Percentiles rank a stretch among this genome's conserved stretches.
Evolutionary conservation across 257 asterid species (phyloP).

Genomic region (Agastache rugosa): DNA sequence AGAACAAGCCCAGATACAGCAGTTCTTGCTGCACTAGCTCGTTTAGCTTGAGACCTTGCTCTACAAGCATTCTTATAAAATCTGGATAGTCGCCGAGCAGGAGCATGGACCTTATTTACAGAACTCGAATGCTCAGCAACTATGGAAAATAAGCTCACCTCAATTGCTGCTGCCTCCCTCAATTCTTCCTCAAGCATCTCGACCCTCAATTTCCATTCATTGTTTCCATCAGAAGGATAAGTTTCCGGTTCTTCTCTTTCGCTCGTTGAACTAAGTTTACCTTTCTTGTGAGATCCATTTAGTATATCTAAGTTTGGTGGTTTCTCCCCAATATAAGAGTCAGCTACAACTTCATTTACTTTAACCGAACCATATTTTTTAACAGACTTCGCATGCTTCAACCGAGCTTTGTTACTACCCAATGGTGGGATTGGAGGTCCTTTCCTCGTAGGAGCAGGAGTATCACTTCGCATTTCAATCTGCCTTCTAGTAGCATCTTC

Average conservation of each 20-base stretch:
- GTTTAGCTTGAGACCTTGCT: constrained; percentile 60
- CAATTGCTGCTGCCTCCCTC: constrained; percentile 80
- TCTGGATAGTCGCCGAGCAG: constrained; percentile 88
- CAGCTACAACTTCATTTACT: constrained; percentile 40
- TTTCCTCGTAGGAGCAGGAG: constrained; percentile 38
- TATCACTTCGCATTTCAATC: constrained; percentile 47
- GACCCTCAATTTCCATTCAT: constrained; percentile 56
- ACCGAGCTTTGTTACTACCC: constrained; percentile 48
- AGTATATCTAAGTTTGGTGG: constrained; percentile 46
- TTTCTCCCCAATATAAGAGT: constrained; percentile 41
- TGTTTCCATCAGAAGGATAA: constrained; percentile 45
- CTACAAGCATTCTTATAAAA: constrained; percentile 71
- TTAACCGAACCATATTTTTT: constrained; percentile 45
- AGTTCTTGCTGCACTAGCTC: constrained; percentile 83
- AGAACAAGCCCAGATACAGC: constrained; percentile 78
- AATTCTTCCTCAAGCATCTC: constrained; percentile 86
- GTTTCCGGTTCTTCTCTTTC: constrained; percentile 45
- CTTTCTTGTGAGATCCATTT: constrained; percentile 44
- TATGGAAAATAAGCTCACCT: constrained; percentile 77
- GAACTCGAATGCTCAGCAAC: constrained; percentile 90
- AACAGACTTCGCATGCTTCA: constrained; percentile 63
- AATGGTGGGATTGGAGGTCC: constrained; percentile 48
- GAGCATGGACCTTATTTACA: constrained; percentile 77
- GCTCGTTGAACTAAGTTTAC: constrained; percentile 26
- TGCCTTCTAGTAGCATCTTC: constrained; percentile 45